Evolutionary conservation across 139 green algal species (phyloP).

Genomic region (Zygnema circumcarinatum): DNA sequence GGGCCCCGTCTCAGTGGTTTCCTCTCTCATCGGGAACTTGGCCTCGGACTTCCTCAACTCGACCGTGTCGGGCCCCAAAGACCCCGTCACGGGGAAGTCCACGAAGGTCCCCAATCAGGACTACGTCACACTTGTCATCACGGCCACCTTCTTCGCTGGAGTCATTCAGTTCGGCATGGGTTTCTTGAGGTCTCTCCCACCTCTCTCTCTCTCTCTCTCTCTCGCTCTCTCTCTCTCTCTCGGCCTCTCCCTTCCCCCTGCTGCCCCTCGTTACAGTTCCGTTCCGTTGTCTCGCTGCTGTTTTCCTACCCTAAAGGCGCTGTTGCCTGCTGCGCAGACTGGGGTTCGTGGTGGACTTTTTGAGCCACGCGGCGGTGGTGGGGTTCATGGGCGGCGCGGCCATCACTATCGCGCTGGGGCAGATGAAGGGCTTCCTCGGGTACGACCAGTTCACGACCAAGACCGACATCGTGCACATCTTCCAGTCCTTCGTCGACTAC

Average conservation of each 20-base stretch:
- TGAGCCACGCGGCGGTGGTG: slow-evolving; percentile 58
- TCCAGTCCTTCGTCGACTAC: slow-evolving; percentile 33
- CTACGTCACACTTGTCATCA: slow-evolving; percentile 50
- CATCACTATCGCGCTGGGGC: slow-evolving; percentile 53
- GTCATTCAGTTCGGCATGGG: slow-evolving; percentile 55
- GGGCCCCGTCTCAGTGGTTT: slow-evolving; percentile 59
- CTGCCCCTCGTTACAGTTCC: neutral
- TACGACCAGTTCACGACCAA: slow-evolving; percentile 56
- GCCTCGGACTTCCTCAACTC: slow-evolving; percentile 30
- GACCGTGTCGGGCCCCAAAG: neutral
- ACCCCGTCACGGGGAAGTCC: neutral
- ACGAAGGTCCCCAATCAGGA: too few relatives aligned
- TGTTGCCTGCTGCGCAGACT: too few relatives aligned
- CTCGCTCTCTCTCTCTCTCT: too few relatives aligned
- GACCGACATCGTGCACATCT: slow-evolving; percentile 54
- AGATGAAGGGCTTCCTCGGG: slow-evolving; percentile 60
- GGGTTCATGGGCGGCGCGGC: slow-evolving; percentile 60
- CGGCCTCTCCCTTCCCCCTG: too few relatives aligned
- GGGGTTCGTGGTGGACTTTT: slow-evolving; percentile 61
- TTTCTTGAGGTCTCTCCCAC: slow-evolving; percentile 59
- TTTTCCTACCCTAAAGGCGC: too few relatives aligned
- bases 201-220: too few relatives aligned
- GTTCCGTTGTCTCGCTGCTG: too few relatives aligned
- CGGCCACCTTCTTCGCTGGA: slow-evolving; percentile 57
- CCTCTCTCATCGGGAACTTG: slow-evolving; percentile 49